Conservation (phyloP, 768 basidiomycete genomes). For the Hericium rajendrae region DNA sequence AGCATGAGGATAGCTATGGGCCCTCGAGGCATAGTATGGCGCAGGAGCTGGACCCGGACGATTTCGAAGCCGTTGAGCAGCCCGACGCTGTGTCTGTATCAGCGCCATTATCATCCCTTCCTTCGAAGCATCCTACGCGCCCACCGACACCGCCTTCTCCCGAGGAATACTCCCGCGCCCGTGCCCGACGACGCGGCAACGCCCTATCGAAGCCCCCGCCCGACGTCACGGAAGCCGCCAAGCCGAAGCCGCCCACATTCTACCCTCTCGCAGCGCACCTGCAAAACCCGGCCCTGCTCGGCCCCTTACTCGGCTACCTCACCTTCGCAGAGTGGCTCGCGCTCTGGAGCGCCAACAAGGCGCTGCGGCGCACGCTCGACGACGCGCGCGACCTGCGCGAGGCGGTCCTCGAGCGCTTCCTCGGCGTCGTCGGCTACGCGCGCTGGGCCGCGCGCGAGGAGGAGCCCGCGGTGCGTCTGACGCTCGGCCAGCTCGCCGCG, state of each 20-base stretch:
- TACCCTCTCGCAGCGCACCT: slow-evolving; percentile 54
- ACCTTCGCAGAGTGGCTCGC: slow-evolving; percentile 67
- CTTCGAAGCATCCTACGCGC: background rate
- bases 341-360: slow-evolving; percentile 48
- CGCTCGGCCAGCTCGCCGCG: slow-evolving; percentile 67
- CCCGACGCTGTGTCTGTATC: too few relatives aligned
- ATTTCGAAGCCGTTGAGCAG: too few relatives aligned
- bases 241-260: slow-evolving; percentile 12
- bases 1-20: too few relatives aligned
- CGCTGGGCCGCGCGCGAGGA: slow-evolving; percentile 37
- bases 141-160: slow-evolving; percentile 20
- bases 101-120: too few relatives aligned
- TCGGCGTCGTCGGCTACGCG: slow-evolving; percentile 63
- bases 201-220: slow-evolving; percentile 32
- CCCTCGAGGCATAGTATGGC: too few relatives aligned
- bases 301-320: slow-evolving; percentile 45
- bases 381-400: slow-evolving; percentile 47
- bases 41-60: too few relatives aligned
- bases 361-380: slow-evolving; percentile 39
- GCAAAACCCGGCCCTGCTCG: slow-evolving; percentile 40
- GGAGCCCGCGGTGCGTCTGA: slow-evolving; percentile 51
- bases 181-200: slow-evolving; percentile 30
- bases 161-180: slow-evolving; percentile 31
- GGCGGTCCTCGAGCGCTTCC: slow-evolving; percentile 55
- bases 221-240: slow-evolving; percentile 20